Base-by-base conservation (phyloP, 2,329 filamentous ascomycete genomes). In the Penicillium glabrum region DNA sequence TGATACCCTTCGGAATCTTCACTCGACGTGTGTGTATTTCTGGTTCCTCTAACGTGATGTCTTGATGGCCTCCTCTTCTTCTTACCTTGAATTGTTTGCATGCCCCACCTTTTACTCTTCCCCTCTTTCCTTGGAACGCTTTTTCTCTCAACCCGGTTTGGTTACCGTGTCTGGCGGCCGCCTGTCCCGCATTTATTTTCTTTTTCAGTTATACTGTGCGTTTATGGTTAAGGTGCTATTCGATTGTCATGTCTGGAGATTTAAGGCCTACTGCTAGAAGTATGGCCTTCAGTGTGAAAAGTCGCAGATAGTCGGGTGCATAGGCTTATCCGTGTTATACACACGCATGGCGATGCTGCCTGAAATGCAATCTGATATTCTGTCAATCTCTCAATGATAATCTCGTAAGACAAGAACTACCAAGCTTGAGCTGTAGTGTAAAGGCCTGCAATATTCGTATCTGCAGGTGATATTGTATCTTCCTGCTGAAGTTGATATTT, bases 1-100 rank as follows among this genome's bases (percentile, higher is more conserved):
- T 75, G 73, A 75, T 75, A 75, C 73, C 73, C 73, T 74, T 73
- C 67, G 68, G 69, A 70, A 70, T 63, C 66, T 67, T 69, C 65
- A 64, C 69, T 71, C 66, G 67, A 68, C 64, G 61, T 67, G 69
- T 68, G 62, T 72, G 68, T 70, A 67, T 66, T 68, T 68, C 65
- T 61, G 49, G 59, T 52, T 59, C 52, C 48, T 48, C 44, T 72
- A 68, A 72, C 66, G 70, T 75, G 68, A 75, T 65, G 73, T 74
- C 72, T 70, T 75, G 69, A 75, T 74, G 72, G 71, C 66, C 61
- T 64, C 58, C 59, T 59, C 58, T 57, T 54, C 11, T 54, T 61
- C 57, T 41, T 58, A 51, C 19, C 31, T 44, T 44, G 27, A 39
- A 48, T 51, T 59, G 37, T 31, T 47, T 39, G 14, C 33, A 47